Base-by-base conservation (phyloP, 768 basidiomycete genomes). In the Hypsizygus marmoreus region DNA sequence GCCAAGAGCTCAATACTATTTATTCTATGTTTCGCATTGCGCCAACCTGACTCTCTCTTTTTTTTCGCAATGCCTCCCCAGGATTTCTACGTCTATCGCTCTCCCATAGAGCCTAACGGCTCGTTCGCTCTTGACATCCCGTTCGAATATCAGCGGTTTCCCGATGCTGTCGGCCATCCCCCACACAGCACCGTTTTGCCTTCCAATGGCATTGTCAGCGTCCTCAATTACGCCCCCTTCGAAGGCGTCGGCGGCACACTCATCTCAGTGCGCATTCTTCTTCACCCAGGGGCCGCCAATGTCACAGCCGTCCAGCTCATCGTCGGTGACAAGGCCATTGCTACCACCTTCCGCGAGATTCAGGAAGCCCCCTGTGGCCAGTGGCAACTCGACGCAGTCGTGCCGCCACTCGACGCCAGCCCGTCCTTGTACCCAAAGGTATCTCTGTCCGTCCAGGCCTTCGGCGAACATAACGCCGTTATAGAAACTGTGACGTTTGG, bases 401-500 rank as follows among this genome's bases (percentile, higher is more conserved):
- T 79, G 0, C 88, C 88, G 4, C 66, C 75, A 17, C 73, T 81
- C 42, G 71, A 76, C 17, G 63, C 67, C 14, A 63, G 68, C 31
- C 69, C 72, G 37, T 56, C 68, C 8, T 34, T 68, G 29, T 70
- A 70, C 1, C 47, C 73, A 42, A 78, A 72, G 44, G 72, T 81
- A 26, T 71, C 75, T 6, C 68, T 87, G 40, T 79, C 80, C 13
- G 79, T 86, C 20, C 82, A 86, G 60, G 82, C 81, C 9, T 67
- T 88, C 43, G 76, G 79, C 63, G 66, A 71, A 41, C 68, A 77
- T 13, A 75, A 79, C 50, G 51, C 63, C 25, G 60, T 88, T 26
- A 60, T 90, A 12, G 87, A 88, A 55, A 76, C 81, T 0, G 74
- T 84, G 43, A 76, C 77, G 10, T 86, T 88, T 63, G 90, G 88